Evolutionary conservation across 2,329 filamentous ascomycete genomes (phyloP), one percentile per base, ranked within the genome.

Genomic region (Aspergillus tubingensis): DNA sequence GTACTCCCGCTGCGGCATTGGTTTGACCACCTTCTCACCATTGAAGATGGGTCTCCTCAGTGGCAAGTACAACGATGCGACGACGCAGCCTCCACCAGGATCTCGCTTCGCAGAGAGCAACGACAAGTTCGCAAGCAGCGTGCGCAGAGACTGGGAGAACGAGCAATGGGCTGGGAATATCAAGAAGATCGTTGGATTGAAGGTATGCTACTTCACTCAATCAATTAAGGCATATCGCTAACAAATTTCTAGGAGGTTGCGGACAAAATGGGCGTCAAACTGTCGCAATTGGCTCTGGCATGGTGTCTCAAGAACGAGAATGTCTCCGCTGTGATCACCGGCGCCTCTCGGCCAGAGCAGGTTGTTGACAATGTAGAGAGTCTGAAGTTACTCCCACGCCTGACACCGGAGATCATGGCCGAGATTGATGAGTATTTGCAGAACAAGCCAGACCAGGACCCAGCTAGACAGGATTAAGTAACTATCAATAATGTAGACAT

Each of bases 51-150:
- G 88, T 8, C 80, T 90, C 62, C 76, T 90, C 61, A 86, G 86
- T 2, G 88, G 88, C 38, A 90, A 90, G 75, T 90, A 90, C 75
- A 87, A 86, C 69, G 78, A 88, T 66, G 85, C 84, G 27, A 83
- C 88, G n/a, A 61, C 62, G 13, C 47, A 63, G 50, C 67, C 68
- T 43, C 86, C 86, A 2, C 76, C 82, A 3, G 83, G 83, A 63
- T 86, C 84, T n/a, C 80, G 88, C 27, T 80, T 88, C 56, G 82
- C 82, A 11, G 81, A 81, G 66, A 81, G 81, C 50, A 79, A 83
- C 47, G 82, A 88, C 59, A 80, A 82, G 57, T 89, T 83, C 70
- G 82, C 88, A 64, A 78, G 80, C 56, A 64, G 69, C 4, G 74
- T 81, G 67, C 75, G 76, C 19, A 74, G 78, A 53, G 72, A 67